Evolutionary conservation across 495 filamentous ascomycete genomes (phyloP), one percentile per base, ranked within the genome.

Genomic region (Bathelium albidoporum): DNA sequence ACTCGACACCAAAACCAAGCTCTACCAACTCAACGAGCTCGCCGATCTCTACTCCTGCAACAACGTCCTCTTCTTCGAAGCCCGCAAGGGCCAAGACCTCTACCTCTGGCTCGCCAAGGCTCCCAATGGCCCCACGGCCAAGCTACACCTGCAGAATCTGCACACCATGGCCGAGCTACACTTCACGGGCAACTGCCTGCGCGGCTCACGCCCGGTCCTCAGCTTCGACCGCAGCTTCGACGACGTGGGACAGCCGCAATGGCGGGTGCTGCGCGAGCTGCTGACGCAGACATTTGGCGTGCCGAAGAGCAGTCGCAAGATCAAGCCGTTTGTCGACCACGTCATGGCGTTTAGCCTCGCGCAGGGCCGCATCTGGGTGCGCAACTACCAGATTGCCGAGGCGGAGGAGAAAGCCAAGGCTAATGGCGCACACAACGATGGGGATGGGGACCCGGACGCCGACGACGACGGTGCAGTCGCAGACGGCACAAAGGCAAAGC

Each of bases 11-110:
- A 97, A 97, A 75, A 92, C 91, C 60, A 91, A 95, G 70, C 87
- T 96, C 64, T 86, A 89, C 74, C 85, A 96, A 70, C 83, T 99
- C 9, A 97, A 97, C 78, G 93, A 96, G 73, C 85, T 97, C 18
- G 94, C 94, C 43, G 93, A 99, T 68, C 84, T 99, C 22, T 95
- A 97, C 81, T 97, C 96, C 68, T 97, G 93, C 84, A 99, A 99
- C 77, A 94, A 97, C 75, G 86, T 97, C 59, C 81, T 96, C 65
- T 99, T 96, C 77, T 94, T 97, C 73, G 94, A 98, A 78, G 94
- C 91, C 61, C 80, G 91, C 65, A 98, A 97, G 76, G 90, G 89
- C 41, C 87, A 95, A 73, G 94, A 97, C 80, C 77, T 95, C 36
- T 98, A 96, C 73, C 81, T 93, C 52, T 96, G 93, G 93, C 82